Percentiles rank a stretch among this genome's conserved stretches.
phyloP scores from a whole-genome alignment of 768 basidiomycete genomes.

The Guyanaporus albipodus region DNA sequence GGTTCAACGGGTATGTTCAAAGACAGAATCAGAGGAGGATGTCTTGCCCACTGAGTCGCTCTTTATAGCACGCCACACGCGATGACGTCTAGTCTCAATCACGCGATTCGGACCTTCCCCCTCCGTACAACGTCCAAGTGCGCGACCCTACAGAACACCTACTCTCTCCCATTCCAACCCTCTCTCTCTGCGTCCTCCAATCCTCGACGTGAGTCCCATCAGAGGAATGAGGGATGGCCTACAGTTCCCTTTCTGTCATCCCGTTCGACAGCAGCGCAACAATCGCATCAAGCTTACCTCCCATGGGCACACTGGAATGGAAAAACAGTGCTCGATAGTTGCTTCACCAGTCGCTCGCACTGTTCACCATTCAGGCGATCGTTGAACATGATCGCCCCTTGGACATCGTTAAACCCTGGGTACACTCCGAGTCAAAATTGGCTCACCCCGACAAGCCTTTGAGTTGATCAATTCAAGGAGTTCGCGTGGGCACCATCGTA shows the following conservation, averaged over 20 bases:
- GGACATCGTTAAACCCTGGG: constrained; percentile 2
- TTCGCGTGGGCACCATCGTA: constrained; percentile 79
- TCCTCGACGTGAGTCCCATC: constrained; percentile 25
- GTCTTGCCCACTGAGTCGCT: too few relatives aligned
- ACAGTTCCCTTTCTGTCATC: background rate
- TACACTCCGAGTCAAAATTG: background rate
- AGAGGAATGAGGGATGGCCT: constrained; percentile 59
- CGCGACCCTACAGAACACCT: constrained; percentile 13
- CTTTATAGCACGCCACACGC: constrained; percentile 24
- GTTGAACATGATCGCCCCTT: constrained; percentile 98
- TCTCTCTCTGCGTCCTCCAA: constrained; percentile 8
- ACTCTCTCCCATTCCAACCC: constrained; percentile 26
- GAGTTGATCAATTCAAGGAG: constrained; percentile 87
- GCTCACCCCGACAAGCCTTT: constrained; percentile 88
- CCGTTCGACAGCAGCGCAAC: background rate
- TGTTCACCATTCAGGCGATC: constrained; percentile 67
- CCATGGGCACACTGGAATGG: constrained; percentile 99
- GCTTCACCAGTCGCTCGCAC: constrained; percentile 61
- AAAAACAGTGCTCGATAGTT: constrained; percentile 68
- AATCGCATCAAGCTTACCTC: constrained; percentile 40
- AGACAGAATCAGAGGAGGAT: too few relatives aligned
- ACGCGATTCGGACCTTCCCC: constrained; percentile 24
- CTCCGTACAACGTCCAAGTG: background rate
- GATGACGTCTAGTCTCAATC: constrained; percentile 26
- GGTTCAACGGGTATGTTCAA: constrained; percentile 9